Conservation (phyloP, 2,329 filamentous ascomycete genomes). For the Fusarium verrucosum region DNA sequence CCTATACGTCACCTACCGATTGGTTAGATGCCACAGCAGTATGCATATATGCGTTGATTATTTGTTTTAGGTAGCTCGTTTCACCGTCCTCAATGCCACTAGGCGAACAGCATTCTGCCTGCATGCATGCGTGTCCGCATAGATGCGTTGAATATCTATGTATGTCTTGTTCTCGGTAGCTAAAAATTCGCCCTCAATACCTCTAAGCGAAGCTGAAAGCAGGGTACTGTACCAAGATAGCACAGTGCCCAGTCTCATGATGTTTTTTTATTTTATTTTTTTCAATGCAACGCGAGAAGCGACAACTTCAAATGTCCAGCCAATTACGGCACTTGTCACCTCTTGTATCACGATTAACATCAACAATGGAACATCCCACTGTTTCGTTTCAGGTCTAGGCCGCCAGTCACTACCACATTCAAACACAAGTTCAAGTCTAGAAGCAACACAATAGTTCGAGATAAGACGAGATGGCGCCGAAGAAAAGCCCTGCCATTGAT, state of each 20-base stretch:
- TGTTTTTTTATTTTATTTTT: neutral
- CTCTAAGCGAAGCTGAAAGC: constrained; percentile 15
- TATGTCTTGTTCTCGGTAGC: too few species aligned
- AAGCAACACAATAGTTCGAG: constrained; percentile 6
- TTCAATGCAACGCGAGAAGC: constrained; percentile 15
- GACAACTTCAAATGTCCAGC: constrained; percentile 11
- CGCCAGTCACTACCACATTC: neutral
- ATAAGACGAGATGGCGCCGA: constrained; percentile 1
- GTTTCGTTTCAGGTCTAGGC: constrained; percentile 33
- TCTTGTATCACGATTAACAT: constrained; percentile 38
- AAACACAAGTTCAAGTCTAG: neutral
- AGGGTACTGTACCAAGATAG: constrained; percentile 9
- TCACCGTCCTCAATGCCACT: neutral
- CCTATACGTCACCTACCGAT: constrained; percentile 10
- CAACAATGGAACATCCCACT: constrained; percentile 4
- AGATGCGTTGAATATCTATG: too few species aligned
- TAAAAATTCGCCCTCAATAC: too few species aligned
- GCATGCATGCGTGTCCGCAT: too few species aligned
- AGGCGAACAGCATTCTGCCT: too few species aligned
- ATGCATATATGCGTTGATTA: constrained; percentile 16
- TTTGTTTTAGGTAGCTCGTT: neutral
- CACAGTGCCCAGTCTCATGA: constrained; percentile 11
- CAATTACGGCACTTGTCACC: constrained; percentile 38
- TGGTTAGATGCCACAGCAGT: neutral
- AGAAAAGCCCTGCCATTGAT: constrained; percentile 15